phyloP scores from a whole-genome alignment of 192 early-diverging fungal genomes.

The Podila epigama region DNA sequence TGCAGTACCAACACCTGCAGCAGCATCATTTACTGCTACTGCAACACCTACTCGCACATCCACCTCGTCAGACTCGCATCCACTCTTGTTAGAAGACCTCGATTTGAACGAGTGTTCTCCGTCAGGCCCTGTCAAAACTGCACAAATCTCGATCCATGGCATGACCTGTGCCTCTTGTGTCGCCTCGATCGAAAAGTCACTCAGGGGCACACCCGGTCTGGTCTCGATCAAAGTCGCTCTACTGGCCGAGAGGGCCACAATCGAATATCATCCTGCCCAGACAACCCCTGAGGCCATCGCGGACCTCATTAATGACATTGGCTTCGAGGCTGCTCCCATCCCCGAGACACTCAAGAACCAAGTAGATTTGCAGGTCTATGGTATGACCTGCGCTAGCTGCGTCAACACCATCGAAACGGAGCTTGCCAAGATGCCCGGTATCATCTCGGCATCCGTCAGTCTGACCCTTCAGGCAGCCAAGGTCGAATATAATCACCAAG shows the following conservation, averaged over 20 bases:
- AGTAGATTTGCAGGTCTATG: conserved; percentile 84
- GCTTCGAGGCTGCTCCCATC: conserved; percentile 73
- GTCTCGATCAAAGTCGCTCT: conserved; percentile 82
- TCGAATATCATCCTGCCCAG: conserved; percentile 64
- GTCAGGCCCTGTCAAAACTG: conserved; percentile 4
- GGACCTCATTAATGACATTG: conserved; percentile 72
- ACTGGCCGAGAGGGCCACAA: conserved; percentile 81
- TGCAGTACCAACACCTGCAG: no score
- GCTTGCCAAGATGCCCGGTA: conserved; percentile 61
- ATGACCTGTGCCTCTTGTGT: conserved; percentile 99
- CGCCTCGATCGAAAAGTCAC: conserved; percentile 76
- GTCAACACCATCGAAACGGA: conserved; percentile 80
- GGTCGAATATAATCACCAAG: conserved; percentile 70
- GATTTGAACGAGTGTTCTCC: neutral
- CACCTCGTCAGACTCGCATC: conserved; percentile 7
- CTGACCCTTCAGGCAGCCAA: conserved; percentile 78
- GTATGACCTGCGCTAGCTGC: conserved; percentile 92
- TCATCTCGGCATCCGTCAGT: conserved; percentile 74
- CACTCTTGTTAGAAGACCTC: neutral
- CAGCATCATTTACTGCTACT: neutral
- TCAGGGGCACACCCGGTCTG: conserved; percentile 68
- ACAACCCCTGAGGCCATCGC: conserved; percentile 60
- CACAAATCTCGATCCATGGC: conserved; percentile 78
- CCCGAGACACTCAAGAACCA: conserved; percentile 55
- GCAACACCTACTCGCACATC: conserved; percentile 2